Base-by-base conservation (phyloP, 2,329 filamentous ascomycete species). In the Fusarium hainanense region DNA sequence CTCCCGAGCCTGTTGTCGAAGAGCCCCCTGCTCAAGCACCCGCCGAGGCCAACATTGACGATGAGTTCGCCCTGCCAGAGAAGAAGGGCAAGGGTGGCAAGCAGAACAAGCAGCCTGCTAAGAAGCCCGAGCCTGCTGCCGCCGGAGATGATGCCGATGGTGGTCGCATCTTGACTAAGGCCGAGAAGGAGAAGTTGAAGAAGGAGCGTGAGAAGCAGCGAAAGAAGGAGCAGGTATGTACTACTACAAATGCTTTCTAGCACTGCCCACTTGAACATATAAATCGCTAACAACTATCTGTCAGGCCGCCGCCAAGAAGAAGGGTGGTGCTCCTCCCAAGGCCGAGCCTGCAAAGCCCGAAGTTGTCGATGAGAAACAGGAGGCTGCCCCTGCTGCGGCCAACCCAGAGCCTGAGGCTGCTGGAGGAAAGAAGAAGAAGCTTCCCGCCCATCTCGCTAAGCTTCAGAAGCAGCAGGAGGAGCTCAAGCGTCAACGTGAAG, bases 121-220 rank as follows among this genome's bases (percentile, higher is more conserved):
- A 84, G 68, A 80, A 83, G 49, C 79, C 81, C 18, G 84, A 86
- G 34, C 82, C 84, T 5, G 85, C 85, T 4, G 85, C 85, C 21
- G 85, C 85, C 20, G 85, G 82, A 13, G 88, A 80, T 18, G 85
- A 84, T n/a, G 88, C 79, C 10, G 85, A 85, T 6, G 84, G 84
- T 63, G 91, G 91, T 46, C 88, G 90, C 58, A 86, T 98, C 50
- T 90, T 98, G 83, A 97, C 93, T 41, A 99, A 98, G 88, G 96
- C 97, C 62, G 94, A 99, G 84, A 99, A 99, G 85, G 96, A 99
- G 81, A 97, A 93, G 82, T 87, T 95, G 77, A 98, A 95, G 87
- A 99, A 98, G 84, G 96, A 99, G 84, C 90, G 93, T 66, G 96
- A 99, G 85, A 99, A 99, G 89, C 93, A 96, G 83, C 88, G 94